Percentiles rank a stretch among this genome's conserved stretches.
These are phyloP conservation scores for Mrakia frigida DNA, from an alignment of 768 basidiomycete species.

Conservation along the genomic window DNA sequence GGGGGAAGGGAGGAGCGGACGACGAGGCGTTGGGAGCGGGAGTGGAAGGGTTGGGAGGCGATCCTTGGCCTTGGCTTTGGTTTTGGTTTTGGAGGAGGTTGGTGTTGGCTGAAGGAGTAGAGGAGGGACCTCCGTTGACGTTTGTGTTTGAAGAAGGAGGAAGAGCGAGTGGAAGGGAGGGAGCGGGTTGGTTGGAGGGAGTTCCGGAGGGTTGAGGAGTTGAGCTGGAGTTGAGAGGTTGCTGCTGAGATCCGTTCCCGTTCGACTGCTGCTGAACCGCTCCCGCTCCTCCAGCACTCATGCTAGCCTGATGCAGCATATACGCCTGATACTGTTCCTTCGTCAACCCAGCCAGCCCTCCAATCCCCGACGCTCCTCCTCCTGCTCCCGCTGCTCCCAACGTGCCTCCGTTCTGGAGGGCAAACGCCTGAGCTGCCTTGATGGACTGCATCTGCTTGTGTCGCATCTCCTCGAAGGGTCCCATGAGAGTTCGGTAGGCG, in stretches of 20 bases:
- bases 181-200: neutral
- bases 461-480: slow-evolving; percentile 11
- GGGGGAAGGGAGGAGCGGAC: neutral
- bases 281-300: slow-evolving; percentile 55
- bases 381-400: neutral
- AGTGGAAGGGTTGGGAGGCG: neutral
- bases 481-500: neutral
- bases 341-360: neutral
- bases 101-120: neutral
- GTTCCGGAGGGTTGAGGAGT: neutral
- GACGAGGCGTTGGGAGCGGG: neutral
- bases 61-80: too few relatives aligned
- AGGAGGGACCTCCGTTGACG: neutral
- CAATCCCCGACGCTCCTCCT: neutral
- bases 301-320: neutral
- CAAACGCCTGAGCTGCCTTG: neutral
- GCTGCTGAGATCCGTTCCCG: slow-evolving; percentile 37
- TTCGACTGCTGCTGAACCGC: slow-evolving; percentile 31
- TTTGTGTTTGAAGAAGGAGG: neutral
- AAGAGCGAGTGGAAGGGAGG: neutral
- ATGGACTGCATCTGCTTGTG: neutral
- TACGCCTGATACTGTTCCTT: slow-evolving; percentile 11
- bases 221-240: neutral
- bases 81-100: too few relatives aligned
- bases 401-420: neutral